A percentile compares a stretch with the other conserved stretches of the same genome.
Conservation (phyloP, 371 early-diverging fungal species). For the Actinomortierella ambigua region DNA sequence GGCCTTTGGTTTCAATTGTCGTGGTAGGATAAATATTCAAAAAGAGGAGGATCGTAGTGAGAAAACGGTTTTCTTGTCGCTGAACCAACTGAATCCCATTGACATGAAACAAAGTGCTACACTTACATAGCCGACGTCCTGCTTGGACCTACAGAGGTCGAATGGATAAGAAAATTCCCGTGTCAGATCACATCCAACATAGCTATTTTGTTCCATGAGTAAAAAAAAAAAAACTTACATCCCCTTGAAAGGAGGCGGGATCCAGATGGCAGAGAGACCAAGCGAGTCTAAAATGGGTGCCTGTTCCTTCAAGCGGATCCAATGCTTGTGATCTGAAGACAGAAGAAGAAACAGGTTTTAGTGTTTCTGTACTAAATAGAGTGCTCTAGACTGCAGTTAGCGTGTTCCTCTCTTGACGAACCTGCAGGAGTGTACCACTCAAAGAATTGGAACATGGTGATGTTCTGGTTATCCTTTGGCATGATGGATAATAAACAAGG, state of each 20-base stretch:
- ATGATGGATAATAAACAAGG: background rate
- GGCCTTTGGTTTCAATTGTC: conserved; percentile 9
- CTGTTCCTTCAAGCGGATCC: conserved; percentile 36
- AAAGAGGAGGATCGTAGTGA: background rate
- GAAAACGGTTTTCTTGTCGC: no score
- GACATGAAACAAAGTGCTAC: no score
- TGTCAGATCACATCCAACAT: no score
- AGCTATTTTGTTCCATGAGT: no score
- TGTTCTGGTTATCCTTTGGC: conserved; percentile 10
- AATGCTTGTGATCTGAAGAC: conserved; percentile 23
- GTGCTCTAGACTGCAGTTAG: no score
- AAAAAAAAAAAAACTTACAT: conserved; percentile 7
- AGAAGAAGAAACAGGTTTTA: background rate
- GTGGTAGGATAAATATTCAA: background rate
- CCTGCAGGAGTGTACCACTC: conserved; percentile 22
- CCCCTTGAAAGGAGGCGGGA: conserved; percentile 32
- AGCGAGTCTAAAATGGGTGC: conserved; percentile 18
- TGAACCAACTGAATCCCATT: no score
- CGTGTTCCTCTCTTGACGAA: no score
- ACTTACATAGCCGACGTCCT: no score
- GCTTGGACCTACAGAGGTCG: no score
- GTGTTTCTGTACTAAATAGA: no score
- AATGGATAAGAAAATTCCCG: no score
- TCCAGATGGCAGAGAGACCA: conserved; percentile 27
- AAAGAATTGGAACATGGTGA: conserved; percentile 39